Evolutionary conservation across 306 rosid species (phyloP).

Genomic region (Lotus japonicus): DNA sequence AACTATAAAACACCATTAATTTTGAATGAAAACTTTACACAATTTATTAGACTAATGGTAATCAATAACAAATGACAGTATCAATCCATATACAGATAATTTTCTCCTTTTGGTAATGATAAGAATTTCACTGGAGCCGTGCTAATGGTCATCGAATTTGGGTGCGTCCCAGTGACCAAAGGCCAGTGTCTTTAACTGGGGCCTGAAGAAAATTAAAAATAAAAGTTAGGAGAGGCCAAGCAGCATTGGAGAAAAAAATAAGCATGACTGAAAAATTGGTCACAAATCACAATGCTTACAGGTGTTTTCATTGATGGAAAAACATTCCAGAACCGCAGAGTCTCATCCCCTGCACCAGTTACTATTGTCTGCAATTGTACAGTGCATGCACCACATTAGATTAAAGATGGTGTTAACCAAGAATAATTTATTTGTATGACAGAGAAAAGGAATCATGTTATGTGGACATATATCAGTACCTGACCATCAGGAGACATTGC

Average conservation of each 20-base stretch:
- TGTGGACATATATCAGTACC: conserved; percentile 40
- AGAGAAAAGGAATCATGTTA: background rate
- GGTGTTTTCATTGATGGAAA: conserved; percentile 87
- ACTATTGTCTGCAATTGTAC: conserved; percentile 69
- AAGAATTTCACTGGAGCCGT: too few relatives aligned
- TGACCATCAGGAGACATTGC: conserved; percentile 99
- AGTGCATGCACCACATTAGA: background rate
- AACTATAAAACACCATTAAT: too few relatives aligned
- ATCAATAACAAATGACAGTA: background rate
- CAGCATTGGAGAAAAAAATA: background rate
- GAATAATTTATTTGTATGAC: background rate
- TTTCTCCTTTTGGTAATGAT: too few relatives aligned
- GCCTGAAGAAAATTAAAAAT: conserved; percentile 44
- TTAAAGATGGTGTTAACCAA: background rate
- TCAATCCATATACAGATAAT: background rate
- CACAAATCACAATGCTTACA: conserved; percentile 52
- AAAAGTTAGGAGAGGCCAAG: background rate
- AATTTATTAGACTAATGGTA: too few relatives aligned
- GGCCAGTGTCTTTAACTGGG: conserved; percentile 77
- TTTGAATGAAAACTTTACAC: too few relatives aligned
- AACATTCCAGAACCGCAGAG: conserved; percentile 86
- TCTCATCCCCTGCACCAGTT: conserved; percentile 98
- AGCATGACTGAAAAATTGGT: background rate
- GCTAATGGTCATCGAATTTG: conserved; percentile 77
- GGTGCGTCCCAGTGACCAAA: conserved; percentile 91